These are phyloP conservation scores for Silene vulgaris DNA, from an alignment of 179 eudicot genomes.

Conservation along the genomic window DNA sequence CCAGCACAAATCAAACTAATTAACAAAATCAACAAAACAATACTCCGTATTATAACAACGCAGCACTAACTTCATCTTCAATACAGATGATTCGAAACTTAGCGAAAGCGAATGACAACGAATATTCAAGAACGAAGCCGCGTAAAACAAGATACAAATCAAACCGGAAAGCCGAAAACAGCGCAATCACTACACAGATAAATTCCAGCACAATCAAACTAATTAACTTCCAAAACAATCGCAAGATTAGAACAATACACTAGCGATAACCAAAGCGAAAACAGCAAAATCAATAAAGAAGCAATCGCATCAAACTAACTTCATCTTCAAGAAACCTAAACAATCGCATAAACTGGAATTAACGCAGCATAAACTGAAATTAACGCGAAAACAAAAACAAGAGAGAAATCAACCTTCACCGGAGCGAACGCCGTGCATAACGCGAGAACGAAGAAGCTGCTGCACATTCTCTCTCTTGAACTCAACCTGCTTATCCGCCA, in stretches of 20 bases:
- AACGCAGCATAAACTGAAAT: not conserved
- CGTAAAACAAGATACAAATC: not conserved
- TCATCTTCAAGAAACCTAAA: conserved; percentile 5
- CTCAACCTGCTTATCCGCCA: conserved; percentile 27
- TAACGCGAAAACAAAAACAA: too few relatives aligned
- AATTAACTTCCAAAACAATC: not conserved
- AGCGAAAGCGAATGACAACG: too few relatives aligned
- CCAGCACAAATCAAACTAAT: not conserved
- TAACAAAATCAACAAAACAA: not conserved
- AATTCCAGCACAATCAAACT: conserved; percentile 6
- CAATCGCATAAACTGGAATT: not conserved
- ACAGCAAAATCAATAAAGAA: not conserved
- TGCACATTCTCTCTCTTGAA: conserved; percentile 8
- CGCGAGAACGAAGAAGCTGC: conserved; percentile 26
- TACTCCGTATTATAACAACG: too few relatives aligned
- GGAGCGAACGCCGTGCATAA: conserved; percentile 30
- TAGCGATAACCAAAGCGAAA: not conserved
- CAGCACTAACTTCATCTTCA: too few relatives aligned
- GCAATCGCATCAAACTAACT: not conserved
- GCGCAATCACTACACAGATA: not conserved
- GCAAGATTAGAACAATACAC: not conserved
- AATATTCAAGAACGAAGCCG: not conserved
- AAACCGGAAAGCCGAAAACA: not conserved
- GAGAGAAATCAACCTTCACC: conserved; percentile 33
- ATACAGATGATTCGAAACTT: not conserved